phyloP scores from a whole-genome alignment of 2,329 filamentous ascomycete species.

The Didymella pomorum region DNA sequence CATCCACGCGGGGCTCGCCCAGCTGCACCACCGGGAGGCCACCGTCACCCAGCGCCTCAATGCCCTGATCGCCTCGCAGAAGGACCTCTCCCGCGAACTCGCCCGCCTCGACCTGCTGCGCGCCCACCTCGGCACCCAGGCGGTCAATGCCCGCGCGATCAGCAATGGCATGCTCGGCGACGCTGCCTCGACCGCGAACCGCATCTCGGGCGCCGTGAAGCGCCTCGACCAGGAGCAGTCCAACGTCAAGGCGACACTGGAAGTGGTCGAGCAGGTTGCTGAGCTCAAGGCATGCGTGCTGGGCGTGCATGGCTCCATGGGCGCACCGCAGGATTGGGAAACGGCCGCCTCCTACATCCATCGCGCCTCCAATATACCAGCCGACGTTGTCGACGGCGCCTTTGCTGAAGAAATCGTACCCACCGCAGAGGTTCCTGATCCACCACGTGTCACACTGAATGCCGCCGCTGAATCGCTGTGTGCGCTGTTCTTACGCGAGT shows the following conservation, averaged over 20 bases:
- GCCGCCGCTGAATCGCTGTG: slow-evolving; percentile 89
- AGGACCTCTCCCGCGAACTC: slow-evolving; percentile 85
- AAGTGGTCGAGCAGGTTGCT: slow-evolving; percentile 93
- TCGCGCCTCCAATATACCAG: slow-evolving; percentile 81
- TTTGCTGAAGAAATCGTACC: slow-evolving; percentile 95
- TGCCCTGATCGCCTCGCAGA: slow-evolving; percentile 79
- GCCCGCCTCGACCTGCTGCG: slow-evolving; percentile 87
- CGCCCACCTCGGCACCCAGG: slow-evolving; percentile 86
- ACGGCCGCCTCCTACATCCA: slow-evolving; percentile 90
- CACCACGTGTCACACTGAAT: slow-evolving; percentile 85
- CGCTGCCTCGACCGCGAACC: slow-evolving; percentile 83
- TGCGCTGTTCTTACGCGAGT: slow-evolving; percentile 89
- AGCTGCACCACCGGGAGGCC: slow-evolving; percentile 79
- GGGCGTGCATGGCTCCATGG: slow-evolving; percentile 95
- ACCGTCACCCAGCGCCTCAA: slow-evolving; percentile 77
- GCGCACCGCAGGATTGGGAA: slow-evolving; percentile 98
- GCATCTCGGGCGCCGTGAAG: slow-evolving; percentile 86
- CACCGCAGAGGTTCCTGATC: slow-evolving; percentile 92
- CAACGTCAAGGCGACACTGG: slow-evolving; percentile 86
- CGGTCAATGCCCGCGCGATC: slow-evolving; percentile 80
- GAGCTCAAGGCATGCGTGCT: slow-evolving; percentile 97
- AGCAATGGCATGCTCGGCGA: slow-evolving; percentile 90
- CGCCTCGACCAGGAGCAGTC: slow-evolving; percentile 89
- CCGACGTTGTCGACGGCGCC: slow-evolving; percentile 78
- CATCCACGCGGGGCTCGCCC: slow-evolving; percentile 77